Conservation (phyloP, 2,329 filamentous ascomycete genomes). For the Xylariaceae sp. region DNA sequence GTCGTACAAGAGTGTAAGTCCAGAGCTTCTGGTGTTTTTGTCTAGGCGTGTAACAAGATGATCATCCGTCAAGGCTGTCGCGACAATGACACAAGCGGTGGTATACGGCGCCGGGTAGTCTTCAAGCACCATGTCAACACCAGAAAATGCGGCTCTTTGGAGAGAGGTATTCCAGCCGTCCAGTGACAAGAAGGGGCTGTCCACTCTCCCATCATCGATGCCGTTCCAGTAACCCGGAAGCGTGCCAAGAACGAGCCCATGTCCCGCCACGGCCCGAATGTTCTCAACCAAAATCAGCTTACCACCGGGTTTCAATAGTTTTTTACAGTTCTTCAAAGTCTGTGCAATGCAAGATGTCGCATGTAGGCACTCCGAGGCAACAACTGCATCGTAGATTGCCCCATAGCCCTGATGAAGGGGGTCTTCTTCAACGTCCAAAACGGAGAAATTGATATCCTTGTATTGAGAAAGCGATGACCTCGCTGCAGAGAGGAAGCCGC, state of each 20-base stretch:
- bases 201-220: not conserved
- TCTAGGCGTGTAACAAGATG: too few relatives aligned
- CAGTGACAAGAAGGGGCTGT: not conserved
- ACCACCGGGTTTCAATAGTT: not conserved
- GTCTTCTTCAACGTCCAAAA: not conserved
- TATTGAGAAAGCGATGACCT: too few relatives aligned
- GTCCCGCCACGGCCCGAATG: not conserved
- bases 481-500: too few relatives aligned
- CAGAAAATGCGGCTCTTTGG: not conserved
- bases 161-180: not conserved
- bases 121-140: not conserved
- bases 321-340: not conserved
- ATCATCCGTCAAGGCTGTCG: not conserved
- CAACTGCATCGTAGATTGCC: not conserved
- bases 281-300: not conserved
- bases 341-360: not conserved
- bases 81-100: not conserved
- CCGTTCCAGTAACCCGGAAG: not conserved
- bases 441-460: too few relatives aligned
- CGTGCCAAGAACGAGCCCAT: not conserved
- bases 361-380: not conserved
- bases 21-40: too few relatives aligned
- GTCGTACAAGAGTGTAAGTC: not conserved
- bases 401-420: not conserved
- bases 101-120: not conserved